Conservation (phyloP, 2,329 filamentous ascomycete species). For the Calycina marina region DNA sequence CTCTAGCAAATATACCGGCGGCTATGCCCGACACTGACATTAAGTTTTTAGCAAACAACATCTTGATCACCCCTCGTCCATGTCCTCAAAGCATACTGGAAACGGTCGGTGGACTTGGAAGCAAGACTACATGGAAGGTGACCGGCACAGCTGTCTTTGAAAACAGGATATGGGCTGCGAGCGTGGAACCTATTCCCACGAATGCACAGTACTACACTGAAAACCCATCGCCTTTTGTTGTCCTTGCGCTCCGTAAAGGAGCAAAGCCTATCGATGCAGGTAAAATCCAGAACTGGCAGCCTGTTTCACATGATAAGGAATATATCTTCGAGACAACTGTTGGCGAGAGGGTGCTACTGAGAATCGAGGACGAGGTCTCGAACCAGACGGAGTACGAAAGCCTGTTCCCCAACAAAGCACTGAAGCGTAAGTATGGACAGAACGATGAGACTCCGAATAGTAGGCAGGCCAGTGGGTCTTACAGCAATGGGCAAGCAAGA, state of each 20-base stretch:
- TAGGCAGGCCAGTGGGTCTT: slow-evolving; percentile 14
- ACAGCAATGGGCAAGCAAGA: slow-evolving; percentile 15
- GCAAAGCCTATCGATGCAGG: slow-evolving; percentile 66
- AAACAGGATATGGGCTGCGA: slow-evolving; percentile 76
- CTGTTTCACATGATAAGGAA: slow-evolving; percentile 53
- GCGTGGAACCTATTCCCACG: slow-evolving; percentile 56
- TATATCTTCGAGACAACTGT: slow-evolving; percentile 73
- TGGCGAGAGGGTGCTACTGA: slow-evolving; percentile 71
- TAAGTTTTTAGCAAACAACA: slow-evolving; percentile 74
- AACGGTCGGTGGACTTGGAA: slow-evolving; percentile 77
- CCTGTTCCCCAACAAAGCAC: slow-evolving; percentile 42
- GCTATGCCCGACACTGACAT: slow-evolving; percentile 54
- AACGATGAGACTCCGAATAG: slow-evolving; percentile 31
- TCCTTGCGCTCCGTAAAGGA: slow-evolving; percentile 65
- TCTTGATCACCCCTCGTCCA: slow-evolving; percentile 73
- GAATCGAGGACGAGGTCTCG: slow-evolving; percentile 59
- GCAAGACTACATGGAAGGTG: slow-evolving; percentile 72
- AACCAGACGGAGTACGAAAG: slow-evolving; percentile 49
- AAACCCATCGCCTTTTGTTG: slow-evolving; percentile 62
- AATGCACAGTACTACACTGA: slow-evolving; percentile 62
- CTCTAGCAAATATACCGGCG: slow-evolving; percentile 49
- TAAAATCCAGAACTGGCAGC: slow-evolving; percentile 73
- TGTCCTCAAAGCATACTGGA: slow-evolving; percentile 58
- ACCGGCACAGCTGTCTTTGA: slow-evolving; percentile 62
- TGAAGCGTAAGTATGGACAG: slow-evolving; percentile 47